Evolutionary conservation across 768 basidiomycete species (phyloP).

Genomic region (Boletus sp.): DNA sequence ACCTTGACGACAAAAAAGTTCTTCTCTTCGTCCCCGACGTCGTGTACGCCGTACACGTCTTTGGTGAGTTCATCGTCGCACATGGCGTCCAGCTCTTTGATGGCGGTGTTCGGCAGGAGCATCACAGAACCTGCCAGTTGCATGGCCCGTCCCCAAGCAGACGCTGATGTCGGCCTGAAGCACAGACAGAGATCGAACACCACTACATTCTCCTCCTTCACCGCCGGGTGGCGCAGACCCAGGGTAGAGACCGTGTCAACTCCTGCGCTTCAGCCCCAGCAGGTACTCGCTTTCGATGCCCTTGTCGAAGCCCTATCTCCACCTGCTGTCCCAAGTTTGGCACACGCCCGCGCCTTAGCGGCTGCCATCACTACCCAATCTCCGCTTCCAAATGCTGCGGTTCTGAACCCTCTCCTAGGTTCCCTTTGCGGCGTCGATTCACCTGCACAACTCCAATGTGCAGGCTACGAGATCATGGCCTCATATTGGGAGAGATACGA

Average conservation of each 20-base stretch:
- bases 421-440: constrained; percentile 54
- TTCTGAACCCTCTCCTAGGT: constrained; percentile 58
- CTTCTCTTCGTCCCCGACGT: constrained; percentile 6
- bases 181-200: constrained; percentile 42
- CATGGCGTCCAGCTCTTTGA: background rate
- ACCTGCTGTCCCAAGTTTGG: constrained; percentile 62
- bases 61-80: constrained; percentile 13
- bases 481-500: constrained; percentile 66
- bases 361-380: constrained; percentile 46
- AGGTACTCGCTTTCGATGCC: constrained; percentile 38
- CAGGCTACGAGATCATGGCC: constrained; percentile 69
- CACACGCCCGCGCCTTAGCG: constrained; percentile 60
- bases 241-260: constrained; percentile 29
- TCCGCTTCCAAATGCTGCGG: constrained; percentile 50
- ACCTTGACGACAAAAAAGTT: constrained; percentile 11
- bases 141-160: constrained; percentile 32
- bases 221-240: constrained; percentile 37
- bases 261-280: constrained; percentile 27
- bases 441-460: constrained; percentile 56
- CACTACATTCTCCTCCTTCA: constrained; percentile 38
- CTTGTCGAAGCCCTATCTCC: constrained; percentile 45
- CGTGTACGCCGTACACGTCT: constrained; percentile 1
- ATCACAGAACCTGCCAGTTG: constrained; percentile 11
- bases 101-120: constrained; percentile 8
- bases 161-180: constrained; percentile 31